Conservation (phyloP, 495 filamentous ascomycete species). For the Penicillium manginii region DNA sequence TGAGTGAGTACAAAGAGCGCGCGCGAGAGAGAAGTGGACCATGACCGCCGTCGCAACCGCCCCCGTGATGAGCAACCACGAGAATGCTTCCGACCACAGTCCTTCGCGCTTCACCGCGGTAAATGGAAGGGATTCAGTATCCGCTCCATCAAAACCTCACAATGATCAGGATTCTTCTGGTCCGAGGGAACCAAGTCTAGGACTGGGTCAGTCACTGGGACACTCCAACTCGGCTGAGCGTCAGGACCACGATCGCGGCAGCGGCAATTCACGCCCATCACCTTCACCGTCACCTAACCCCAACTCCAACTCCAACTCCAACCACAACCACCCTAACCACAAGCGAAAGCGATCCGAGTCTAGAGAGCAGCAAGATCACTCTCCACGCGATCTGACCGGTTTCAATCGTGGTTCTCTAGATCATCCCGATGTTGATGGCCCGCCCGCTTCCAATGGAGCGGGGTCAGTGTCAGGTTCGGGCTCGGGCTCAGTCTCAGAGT, state of each 20-base stretch:
- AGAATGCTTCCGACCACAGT: conserved; percentile 48
- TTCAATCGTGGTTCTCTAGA: conserved; percentile 1
- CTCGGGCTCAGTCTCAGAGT: conserved; percentile 28
- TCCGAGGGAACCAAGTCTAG: not conserved
- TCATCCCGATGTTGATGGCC: conserved; percentile 13
- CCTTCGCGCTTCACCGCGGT: conserved; percentile 59
- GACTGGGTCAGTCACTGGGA: not conserved
- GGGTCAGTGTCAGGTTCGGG: conserved; percentile 25
- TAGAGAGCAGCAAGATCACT: conserved; percentile 32
- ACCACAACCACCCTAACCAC: too few species aligned
- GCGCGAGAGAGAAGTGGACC: not conserved
- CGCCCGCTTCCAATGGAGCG: conserved; percentile 23
- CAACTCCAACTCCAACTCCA: conserved; percentile 14
- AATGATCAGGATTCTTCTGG: conserved; percentile 6
- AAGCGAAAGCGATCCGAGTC: conserved; percentile 52
- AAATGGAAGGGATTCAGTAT: conserved; percentile 46
- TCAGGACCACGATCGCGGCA: conserved; percentile 3
- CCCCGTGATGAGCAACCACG: conserved; percentile 43
- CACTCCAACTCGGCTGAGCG: not conserved
- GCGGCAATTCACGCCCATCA: conserved; percentile 28
- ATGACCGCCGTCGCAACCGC: conserved; percentile 52
- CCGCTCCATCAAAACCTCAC: conserved; percentile 5
- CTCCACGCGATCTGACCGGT: not conserved
- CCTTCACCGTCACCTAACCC: conserved; percentile 27
- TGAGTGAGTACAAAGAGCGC: conserved; percentile 1